Percentiles rank a stretch among this genome's conserved stretches.
Evolutionary conservation across 768 basidiomycete species (phyloP).

Genomic region (Hericium rajendrae): DNA sequence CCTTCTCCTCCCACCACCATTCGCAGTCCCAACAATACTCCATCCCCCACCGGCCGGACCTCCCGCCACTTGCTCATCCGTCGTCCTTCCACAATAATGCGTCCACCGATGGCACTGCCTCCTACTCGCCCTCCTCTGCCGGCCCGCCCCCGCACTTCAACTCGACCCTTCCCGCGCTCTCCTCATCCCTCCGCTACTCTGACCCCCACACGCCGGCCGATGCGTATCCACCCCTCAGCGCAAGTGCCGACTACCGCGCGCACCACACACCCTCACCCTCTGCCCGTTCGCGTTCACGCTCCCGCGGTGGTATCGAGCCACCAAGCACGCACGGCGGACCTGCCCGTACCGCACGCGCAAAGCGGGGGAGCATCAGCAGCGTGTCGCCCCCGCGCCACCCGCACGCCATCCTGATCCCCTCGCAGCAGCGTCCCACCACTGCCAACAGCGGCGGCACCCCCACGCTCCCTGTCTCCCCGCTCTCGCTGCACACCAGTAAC

Average conservation of each 20-base stretch:
- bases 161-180: constrained; percentile 25
- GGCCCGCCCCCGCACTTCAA: constrained; percentile 22
- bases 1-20: constrained; percentile 24
- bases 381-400: constrained; percentile 36
- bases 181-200: constrained; percentile 26
- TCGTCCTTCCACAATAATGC: constrained; percentile 22
- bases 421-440: not conserved
- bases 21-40: constrained; percentile 21
- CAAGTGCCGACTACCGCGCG: not conserved
- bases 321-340: constrained; percentile 24
- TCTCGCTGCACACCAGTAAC: constrained; percentile 18
- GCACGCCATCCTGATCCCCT: not conserved
- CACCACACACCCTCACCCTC: not conserved
- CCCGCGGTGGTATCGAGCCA: constrained; percentile 26
- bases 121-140: not conserved
- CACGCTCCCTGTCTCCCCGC: constrained; percentile 20
- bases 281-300: constrained; percentile 32
- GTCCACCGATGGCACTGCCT: constrained; percentile 7
- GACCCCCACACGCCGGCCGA: constrained; percentile 19
- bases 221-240: constrained; percentile 13
- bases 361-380: constrained; percentile 52
- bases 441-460: not conserved
- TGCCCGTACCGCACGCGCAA: constrained; percentile 34
- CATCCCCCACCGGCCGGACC: constrained; percentile 12
- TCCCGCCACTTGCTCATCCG: constrained; percentile 14